Base-by-base conservation (phyloP, 129 eudicot species). In the Apium graveolens region DNA sequence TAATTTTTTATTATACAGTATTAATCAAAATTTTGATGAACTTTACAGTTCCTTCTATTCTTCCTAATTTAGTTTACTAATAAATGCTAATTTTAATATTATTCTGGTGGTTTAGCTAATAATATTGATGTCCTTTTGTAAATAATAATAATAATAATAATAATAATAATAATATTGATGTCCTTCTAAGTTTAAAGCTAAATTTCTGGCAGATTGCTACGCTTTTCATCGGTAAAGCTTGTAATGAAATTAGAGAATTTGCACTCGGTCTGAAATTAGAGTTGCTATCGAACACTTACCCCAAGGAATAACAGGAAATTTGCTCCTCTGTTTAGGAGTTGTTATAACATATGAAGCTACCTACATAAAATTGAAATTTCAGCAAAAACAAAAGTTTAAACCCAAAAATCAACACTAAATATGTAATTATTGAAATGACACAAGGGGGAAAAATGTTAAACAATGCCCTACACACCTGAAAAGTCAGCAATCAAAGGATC, bases 401-500 rank as follows among this genome's bases (percentile, higher is more conserved):
- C n/a, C n/a, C n/a, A n/a, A n/a, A n/a, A n/a, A n/a, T n/a, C n/a
- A n/a, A n/a, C n/a, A n/a, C 12, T 21, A n/a, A 0, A 60, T 10
- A 60, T 26, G 32, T 1, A 60, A n/a, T 60, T 55, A 2, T 4
- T 16, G 45, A 16, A 35, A 70, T 18, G 3, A 42, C 20, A 2
- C 27, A 42, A 17, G 11, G n/a, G 76, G 46, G 32, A 41, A 49
- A 13, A 44, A 27, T 66, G 12, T 21, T 42, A 42, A 73, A 81
- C 7, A 68, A 44, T 45, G 27, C 2, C 26, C 18, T 43, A 26
- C 38, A 27, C 80, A 90, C 99, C 99, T 83, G 96, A 94, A 82
- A 92, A 89, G 83, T 95, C 95, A 74, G 94, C 97, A 93, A 88
- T 90, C 85, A 90, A 81, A 86, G 88, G 90, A 78, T 95, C 99